Base-by-base conservation (phyloP, 73 alveolate species). In the Breviolum minutum region DNA sequence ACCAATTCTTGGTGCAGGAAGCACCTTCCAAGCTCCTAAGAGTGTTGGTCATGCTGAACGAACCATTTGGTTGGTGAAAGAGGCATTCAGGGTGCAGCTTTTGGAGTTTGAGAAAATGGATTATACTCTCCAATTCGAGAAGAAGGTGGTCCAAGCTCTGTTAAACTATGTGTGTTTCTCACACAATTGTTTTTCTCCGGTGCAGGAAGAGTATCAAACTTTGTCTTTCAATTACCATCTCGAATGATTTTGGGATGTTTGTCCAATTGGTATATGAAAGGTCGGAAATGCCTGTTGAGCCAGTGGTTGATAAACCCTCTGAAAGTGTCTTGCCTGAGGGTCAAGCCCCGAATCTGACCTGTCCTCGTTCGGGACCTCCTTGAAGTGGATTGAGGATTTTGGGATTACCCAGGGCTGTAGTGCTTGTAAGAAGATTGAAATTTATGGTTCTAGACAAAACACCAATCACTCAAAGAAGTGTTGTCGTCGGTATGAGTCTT, bases 401-500 rank as follows among this genome's bases (percentile, higher is more conserved):
- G 93, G 93, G 13, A 2, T 17, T 14, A 19, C 93, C 13, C 74
- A 14, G 13, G 60, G 22, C 20, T 83, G 93, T 26, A 2, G 61
- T 3, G 93, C 93, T 3, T 83, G 93, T 83, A 1, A 12, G 3
- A 1, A 10, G 77, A 83, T 83, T 4, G 73, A 22, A 26, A 48
- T 22, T 5, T 19, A 48, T 83, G 93, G 93, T 48, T 19, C 93
- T 3, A 6, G 93, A 17, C 19, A 48, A 17, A 60, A 17, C 17
- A 8, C 2, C 60, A 6, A 14, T 60, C 93, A 83, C 32, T 60
- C 61, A 2, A 32, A n/a, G 54, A n/a, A n/a, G n/a, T n/a, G n/a
- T n/a, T n/a, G n/a, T n/a, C n/a, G n/a, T n/a, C n/a, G n/a, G n/a
- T 79, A 79, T 63, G 87, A 79, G 30, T 20, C 87, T 79, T 79